phyloP scores from a whole-genome alignment of 2,329 filamentous ascomycete species.

The Teratosphaeria viscida region DNA sequence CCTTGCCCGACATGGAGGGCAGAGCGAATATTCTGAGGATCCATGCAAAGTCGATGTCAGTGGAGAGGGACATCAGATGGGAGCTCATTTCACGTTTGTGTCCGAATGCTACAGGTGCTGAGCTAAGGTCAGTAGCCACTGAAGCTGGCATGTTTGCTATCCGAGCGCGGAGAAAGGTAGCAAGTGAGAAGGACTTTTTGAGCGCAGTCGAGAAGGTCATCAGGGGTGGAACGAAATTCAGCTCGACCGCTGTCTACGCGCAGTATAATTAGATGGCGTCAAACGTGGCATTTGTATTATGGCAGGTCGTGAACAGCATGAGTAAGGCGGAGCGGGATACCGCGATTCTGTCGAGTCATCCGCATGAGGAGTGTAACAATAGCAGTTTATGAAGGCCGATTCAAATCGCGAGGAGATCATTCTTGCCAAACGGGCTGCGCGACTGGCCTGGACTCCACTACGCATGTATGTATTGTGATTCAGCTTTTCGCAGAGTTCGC shows the following conservation, averaged over 20 bases:
- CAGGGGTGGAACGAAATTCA: conserved; percentile 98
- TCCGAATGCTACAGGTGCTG: conserved; percentile 93
- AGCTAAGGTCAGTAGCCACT: conserved; percentile 90
- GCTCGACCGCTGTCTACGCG: conserved; percentile 95
- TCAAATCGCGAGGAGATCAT: background rate
- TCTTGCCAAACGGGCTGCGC: background rate
- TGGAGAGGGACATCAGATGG: conserved; percentile 97
- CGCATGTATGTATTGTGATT: background rate
- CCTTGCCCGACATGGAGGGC: conserved; percentile 89
- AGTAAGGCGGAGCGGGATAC: background rate
- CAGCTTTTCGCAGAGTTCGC: background rate
- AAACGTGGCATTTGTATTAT: background rate
- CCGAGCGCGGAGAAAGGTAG: conserved; percentile 86
- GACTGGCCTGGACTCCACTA: background rate
- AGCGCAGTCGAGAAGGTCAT: conserved; percentile 99
- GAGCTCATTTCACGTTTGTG: conserved; percentile 95
- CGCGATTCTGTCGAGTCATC: background rate
- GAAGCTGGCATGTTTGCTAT: conserved; percentile 99
- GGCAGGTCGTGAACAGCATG: background rate
- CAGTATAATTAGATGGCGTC: conserved; percentile 78
- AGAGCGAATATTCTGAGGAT: conserved; percentile 96
- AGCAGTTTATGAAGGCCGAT: background rate
- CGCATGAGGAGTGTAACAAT: background rate
- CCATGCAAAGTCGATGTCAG: conserved; percentile 98
- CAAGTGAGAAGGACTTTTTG: conserved; percentile 97